Evolutionary conservation across 768 basidiomycete species (phyloP), one percentile per base, ranked within the genome.

Genomic region (Boletus tylopilopsis): DNA sequence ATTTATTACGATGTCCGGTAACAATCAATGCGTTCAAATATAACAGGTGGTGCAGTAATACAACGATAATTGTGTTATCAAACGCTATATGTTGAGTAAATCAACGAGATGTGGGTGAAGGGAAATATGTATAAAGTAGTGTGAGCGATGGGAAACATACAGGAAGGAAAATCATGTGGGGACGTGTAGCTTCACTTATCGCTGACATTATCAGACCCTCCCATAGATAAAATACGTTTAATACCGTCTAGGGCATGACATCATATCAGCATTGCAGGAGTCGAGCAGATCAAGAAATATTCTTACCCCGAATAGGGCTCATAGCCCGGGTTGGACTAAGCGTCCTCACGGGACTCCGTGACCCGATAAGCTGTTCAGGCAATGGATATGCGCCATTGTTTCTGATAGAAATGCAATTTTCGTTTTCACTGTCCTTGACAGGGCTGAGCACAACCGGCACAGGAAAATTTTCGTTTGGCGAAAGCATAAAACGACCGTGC

Each of bases 241-340:
- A 68, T 58, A 2, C 66, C 57, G 49, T 63, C 66, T 68, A 35
- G 16, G 44, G 29, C 10, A 45, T n/a, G n/a, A 49, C 5, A 35
- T 16, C 23, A 42, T 45, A 27, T 64, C 19, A 60, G 45, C 13
- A 40, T 36, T 10, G 37, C 19, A 10, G 2, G 27, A 34, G 16
- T n/a, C n/a, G 12, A 25, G 25, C 11, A 6, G 12, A 36, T 45
- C n/a, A 29, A 11, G 56, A 32, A 40, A 29, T 19, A 15, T 13
- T 16, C 56, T 57, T 49, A 57, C 57, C 32, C 48, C 55, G 56
- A 30, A 57, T 50, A 33, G 50, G 56, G 44, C 64, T 64, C 54
- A 58, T 54, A 47, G 71, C 68, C 46, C 66, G 61, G 3, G 64
- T 51, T 41, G 71, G 71, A 58, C 71, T 69, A 35, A 66, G 47